These are phyloP conservation scores for Fusarium mangiferae DNA, from an alignment of 2,329 filamentous ascomycete genomes.

Conservation along the genomic window DNA sequence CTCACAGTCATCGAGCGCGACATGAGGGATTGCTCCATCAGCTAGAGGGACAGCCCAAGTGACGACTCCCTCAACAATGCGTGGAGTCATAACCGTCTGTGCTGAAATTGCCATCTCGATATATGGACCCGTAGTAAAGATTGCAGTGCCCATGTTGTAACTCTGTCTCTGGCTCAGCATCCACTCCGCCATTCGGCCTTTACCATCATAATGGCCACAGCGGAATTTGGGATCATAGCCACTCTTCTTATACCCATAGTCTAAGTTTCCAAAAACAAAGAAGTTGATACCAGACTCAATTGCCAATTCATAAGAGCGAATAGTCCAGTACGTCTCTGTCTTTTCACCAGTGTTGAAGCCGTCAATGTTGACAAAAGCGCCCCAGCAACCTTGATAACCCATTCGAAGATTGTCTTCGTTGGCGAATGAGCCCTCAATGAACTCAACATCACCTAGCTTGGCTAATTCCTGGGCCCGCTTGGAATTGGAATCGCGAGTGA, in stretches of 20 bases:
- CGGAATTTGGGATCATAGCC: slow-evolving; percentile 59
- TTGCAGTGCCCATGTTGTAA: not conserved
- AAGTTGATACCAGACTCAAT: slow-evolving; percentile 45
- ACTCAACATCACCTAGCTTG: not conserved
- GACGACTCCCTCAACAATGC: slow-evolving; percentile 1
- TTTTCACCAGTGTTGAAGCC: slow-evolving; percentile 26
- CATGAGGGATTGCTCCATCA: not conserved
- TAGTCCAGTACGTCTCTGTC: slow-evolving; percentile 22
- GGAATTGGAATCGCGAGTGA: slow-evolving; percentile 8
- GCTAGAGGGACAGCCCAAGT: slow-evolving; percentile 22
- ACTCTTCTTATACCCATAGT: slow-evolving; percentile 59
- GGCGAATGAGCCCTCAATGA: slow-evolving; percentile 5
- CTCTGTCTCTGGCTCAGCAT: slow-evolving; percentile 50
- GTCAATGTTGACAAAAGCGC: slow-evolving; percentile 20
- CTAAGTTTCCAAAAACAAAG: slow-evolving; percentile 61
- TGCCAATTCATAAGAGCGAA: slow-evolving; percentile 1
- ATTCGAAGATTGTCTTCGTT: slow-evolving; percentile 1
- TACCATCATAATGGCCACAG: slow-evolving; percentile 60
- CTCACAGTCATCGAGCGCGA: slow-evolving; percentile 25
- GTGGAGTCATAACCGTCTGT: not conserved
- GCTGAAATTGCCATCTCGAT: slow-evolving; percentile 11
- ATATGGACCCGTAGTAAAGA: slow-evolving; percentile 24
- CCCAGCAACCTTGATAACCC: not conserved
- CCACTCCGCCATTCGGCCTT: slow-evolving; percentile 58
- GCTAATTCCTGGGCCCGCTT: not conserved